Evolutionary conservation across 164 flowering plant species (phyloP).

Genomic region (Kingdonia uniflora): DNA sequence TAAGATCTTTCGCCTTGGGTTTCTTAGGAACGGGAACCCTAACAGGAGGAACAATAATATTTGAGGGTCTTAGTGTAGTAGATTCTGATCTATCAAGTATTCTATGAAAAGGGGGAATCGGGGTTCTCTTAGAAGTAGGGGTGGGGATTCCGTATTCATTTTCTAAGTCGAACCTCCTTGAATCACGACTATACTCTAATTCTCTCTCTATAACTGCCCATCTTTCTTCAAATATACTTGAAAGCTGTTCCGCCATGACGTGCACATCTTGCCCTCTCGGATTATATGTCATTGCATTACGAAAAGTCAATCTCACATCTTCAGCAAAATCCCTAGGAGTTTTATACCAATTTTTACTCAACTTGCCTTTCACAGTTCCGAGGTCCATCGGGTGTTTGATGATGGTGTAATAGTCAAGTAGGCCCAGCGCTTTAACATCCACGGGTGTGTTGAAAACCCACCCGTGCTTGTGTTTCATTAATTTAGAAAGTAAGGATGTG

Average conservation of each 20-base stretch:
- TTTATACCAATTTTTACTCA: slow-evolving; percentile 55
- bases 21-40: slow-evolving; percentile 46
- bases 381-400: slow-evolving; percentile 84
- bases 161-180: slow-evolving; percentile 18
- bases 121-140: slow-evolving; percentile 29
- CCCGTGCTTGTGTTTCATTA: slow-evolving; percentile 69
- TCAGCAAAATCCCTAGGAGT: slow-evolving; percentile 74
- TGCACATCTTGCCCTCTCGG: slow-evolving; percentile 81
- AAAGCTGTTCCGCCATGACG: slow-evolving; percentile 52
- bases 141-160: slow-evolving; percentile 25
- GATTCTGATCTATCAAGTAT: slow-evolving; percentile 43
- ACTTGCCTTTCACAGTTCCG: slow-evolving; percentile 59
- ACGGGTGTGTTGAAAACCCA: slow-evolving; percentile 85
- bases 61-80: slow-evolving; percentile 18
- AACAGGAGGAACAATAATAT: slow-evolving; percentile 17
- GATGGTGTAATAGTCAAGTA: slow-evolving; percentile 58
- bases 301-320: slow-evolving; percentile 80
- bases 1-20: slow-evolving; percentile 52
- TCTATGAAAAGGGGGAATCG: slow-evolving; percentile 16
- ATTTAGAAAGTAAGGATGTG: slow-evolving; percentile 31
- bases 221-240: slow-evolving; percentile 47
- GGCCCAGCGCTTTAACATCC: slow-evolving; percentile 47
- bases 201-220: slow-evolving; percentile 40
- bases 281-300: slow-evolving; percentile 81
- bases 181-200: slow-evolving; percentile 15